Evolutionary conservation across 805 yeast species (phyloP).

Genomic region (Saturnispora halmiae): DNA sequence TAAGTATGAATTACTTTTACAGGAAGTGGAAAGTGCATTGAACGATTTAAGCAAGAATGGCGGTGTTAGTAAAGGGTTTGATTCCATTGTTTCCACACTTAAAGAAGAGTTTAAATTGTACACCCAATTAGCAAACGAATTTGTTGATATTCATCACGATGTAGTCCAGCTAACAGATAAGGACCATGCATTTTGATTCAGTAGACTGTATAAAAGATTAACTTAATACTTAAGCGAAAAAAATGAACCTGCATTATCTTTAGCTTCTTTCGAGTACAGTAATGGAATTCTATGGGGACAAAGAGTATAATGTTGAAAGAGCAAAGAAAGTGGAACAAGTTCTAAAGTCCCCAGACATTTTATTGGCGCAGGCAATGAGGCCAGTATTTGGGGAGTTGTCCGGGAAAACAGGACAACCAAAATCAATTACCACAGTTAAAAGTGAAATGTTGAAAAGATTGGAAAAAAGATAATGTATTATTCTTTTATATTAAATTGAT

Average conservation of each 20-base stretch:
- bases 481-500: background rate
- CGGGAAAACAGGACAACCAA: slow-evolving; percentile 8
- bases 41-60: slow-evolving; percentile 41
- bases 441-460: slow-evolving; percentile 2
- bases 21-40: slow-evolving; percentile 53
- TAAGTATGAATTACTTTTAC: slow-evolving; percentile 38
- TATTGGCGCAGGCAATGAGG: slow-evolving; percentile 11
- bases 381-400: slow-evolving; percentile 9
- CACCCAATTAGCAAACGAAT: slow-evolving; percentile 65
- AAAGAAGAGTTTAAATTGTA: slow-evolving; percentile 60
- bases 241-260: too few relatives aligned
- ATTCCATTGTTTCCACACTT: slow-evolving; percentile 48
- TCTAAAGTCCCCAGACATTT: slow-evolving; percentile 1
- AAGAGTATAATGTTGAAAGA: background rate
- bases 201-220: background rate
- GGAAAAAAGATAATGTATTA: background rate
- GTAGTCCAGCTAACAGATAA: slow-evolving; percentile 28
- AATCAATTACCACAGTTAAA: slow-evolving; percentile 10
- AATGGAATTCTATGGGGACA: slow-evolving; percentile 7
- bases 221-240: too few relatives aligned
- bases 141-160: slow-evolving; percentile 60
- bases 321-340: slow-evolving; percentile 1
- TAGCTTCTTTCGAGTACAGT: too few relatives aligned
- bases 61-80: slow-evolving; percentile 33
- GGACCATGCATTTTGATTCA: slow-evolving; percentile 12